Base-by-base conservation (phyloP, 225 moss, liverwort and hornwort genomes). In the Lunularia cruciata region DNA sequence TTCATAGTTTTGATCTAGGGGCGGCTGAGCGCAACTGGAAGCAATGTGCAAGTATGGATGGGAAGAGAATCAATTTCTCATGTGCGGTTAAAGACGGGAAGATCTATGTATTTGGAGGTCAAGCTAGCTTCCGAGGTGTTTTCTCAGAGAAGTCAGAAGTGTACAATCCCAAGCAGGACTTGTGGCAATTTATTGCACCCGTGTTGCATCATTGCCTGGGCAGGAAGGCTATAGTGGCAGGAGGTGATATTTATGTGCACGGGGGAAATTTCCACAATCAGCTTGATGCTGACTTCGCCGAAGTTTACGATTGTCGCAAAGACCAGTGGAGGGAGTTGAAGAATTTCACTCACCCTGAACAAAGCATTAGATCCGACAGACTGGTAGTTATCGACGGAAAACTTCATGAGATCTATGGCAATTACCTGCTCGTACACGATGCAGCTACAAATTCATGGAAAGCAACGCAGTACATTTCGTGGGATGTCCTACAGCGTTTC, bases 81-180 rank as follows among this genome's bases (percentile, higher is more conserved):
- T 66, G 77, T 67, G 74, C 27, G 35, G 60, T 34, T 5, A 77
- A 72, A 58, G 77, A 77, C 48, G 60, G 77, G n/a, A 77, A 77
- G 45, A 49, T 77, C 52, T 77, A 67, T 60, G 70, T 77, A 4
- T 77, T 77, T 60, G 77, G 77, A 26, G 77, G 77, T 39, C 67
- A 70, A 22, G n/a, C 64, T 23, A 70, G 53, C 33, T 45, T 13
- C 15, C 14, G 22, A 27, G 67, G 67, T 45, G 60, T 60, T 22
- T 77, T 77, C 18, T 11, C 23, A 27, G 72, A 77, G 46, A 45
- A 28, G 42, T 72, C 77, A n/a, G 77, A 77, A 53, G 77, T 72
- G 34, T 77, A 60, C 9, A 53, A 77, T 33, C 77, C 77, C 31
- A 28, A 60, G 61, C 67, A 34, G 20, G 62, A 77, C 35, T 60